Percentiles rank a stretch among this genome's conserved stretches.
Conservation (phyloP, 2,329 filamentous ascomycete species). For the Aureobasidium pullulans region DNA sequence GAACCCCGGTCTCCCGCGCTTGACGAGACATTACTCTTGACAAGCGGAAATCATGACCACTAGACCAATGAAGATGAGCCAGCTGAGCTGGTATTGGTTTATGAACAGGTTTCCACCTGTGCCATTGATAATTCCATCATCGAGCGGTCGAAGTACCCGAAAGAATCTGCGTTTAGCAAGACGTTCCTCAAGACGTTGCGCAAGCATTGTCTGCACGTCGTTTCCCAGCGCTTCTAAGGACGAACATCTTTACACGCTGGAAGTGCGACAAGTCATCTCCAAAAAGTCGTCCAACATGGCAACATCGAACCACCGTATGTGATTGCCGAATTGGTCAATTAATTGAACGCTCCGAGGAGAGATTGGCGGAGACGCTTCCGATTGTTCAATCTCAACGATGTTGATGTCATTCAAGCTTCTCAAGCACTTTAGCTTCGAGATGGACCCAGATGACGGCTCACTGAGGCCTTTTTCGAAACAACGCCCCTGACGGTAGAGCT, state of each 20-base stretch:
- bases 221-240: too few species aligned
- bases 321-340: too few species aligned
- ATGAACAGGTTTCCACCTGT: not conserved
- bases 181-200: too few species aligned
- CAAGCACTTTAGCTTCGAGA: not conserved
- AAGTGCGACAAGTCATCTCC: too few species aligned
- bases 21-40: not conserved
- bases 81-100: not conserved
- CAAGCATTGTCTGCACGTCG: too few species aligned
- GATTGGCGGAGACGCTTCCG: not conserved
- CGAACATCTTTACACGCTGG: too few species aligned
- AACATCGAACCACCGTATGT: too few species aligned
- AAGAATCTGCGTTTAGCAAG: too few species aligned
- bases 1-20: constrained; percentile 7
- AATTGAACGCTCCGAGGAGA: not conserved
- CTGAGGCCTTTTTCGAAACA: not conserved
- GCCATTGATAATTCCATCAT: too few species aligned
- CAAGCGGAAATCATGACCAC: constrained; percentile 8
- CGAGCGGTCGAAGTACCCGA: too few species aligned
- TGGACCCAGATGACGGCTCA: not conserved
- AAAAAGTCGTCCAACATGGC: too few species aligned
- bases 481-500: not conserved
- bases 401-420: constrained; percentile 6
- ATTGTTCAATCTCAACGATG: not conserved
- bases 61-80: constrained; percentile 7